phyloP scores from a whole-genome alignment of 2,329 filamentous ascomycete genomes.

The Verticillium longisporum region DNA sequence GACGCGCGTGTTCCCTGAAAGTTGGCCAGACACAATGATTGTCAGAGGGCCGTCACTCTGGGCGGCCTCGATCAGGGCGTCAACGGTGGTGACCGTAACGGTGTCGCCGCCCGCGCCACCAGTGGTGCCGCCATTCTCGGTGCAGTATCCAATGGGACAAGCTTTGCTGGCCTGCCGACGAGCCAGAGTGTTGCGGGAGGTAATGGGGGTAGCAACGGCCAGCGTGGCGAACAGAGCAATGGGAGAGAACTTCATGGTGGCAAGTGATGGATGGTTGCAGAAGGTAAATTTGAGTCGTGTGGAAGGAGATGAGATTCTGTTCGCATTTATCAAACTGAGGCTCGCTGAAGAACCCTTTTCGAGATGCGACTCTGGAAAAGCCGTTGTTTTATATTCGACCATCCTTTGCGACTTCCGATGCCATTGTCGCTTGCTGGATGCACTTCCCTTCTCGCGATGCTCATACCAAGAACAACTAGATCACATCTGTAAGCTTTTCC shows the following conservation, averaged over 20 bases:
- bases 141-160: slow-evolving; percentile 23
- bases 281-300: background rate
- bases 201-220: slow-evolving; percentile 8
- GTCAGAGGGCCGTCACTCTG: slow-evolving; percentile 17
- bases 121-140: slow-evolving; percentile 22
- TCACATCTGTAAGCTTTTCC: background rate
- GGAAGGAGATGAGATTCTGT: background rate
- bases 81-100: slow-evolving; percentile 18
- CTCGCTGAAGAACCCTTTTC: background rate
- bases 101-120: slow-evolving; percentile 21
- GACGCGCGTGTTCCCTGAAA: slow-evolving; percentile 16
- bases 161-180: slow-evolving; percentile 8
- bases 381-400: background rate
- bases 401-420: background rate
- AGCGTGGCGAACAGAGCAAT: slow-evolving; percentile 8
- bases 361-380: background rate
- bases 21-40: slow-evolving; percentile 20
- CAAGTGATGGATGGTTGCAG: background rate
- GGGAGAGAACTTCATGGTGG: slow-evolving; percentile 10
- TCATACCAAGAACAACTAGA: background rate
- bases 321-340: background rate
- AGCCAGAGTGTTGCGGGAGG: slow-evolving; percentile 8
- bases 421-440: background rate
- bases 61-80: slow-evolving; percentile 19
- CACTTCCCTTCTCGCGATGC: background rate